Percentiles rank a stretch among this genome's conserved stretches.
phyloP scores from a whole-genome alignment of 2,329 filamentous ascomycete genomes.

The Sphaerostilbella broomeana region DNA sequence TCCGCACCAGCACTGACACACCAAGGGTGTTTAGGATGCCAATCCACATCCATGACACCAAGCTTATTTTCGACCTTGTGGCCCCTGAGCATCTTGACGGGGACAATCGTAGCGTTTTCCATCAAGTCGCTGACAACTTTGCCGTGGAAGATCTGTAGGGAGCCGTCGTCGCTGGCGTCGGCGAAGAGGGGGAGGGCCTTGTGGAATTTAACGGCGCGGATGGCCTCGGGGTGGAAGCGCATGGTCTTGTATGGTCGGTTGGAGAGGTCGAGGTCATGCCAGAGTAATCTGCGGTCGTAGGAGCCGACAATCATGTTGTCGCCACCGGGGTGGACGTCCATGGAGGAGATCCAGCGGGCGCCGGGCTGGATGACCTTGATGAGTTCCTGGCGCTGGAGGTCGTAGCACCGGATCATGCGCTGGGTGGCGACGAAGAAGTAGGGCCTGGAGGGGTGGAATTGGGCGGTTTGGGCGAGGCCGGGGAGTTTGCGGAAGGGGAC shows the following conservation, averaged over 20 bases:
- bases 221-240: constrained; percentile 87
- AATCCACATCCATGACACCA: constrained; percentile 89
- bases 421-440: constrained; percentile 96
- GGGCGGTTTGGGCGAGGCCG: constrained; percentile 75
- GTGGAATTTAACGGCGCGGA: constrained; percentile 84
- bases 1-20: constrained; percentile 90
- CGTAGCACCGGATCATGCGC: constrained; percentile 87
- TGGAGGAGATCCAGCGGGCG: constrained; percentile 85
- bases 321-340: constrained; percentile 87
- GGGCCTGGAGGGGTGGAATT: constrained; percentile 89
- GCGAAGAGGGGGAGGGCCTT: constrained; percentile 79
- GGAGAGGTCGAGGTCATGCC: constrained; percentile 94
- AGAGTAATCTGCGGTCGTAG: constrained; percentile 87
- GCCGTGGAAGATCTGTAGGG: constrained; percentile 91
- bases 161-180: constrained; percentile 91
- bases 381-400: constrained; percentile 83
- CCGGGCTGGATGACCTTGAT: constrained; percentile 91
- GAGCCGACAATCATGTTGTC: constrained; percentile 92
- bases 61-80: constrained; percentile 81
- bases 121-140: constrained; percentile 92
- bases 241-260: constrained; percentile 91
- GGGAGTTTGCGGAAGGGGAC: constrained; percentile 78
- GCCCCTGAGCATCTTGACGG: constrained; percentile 85
- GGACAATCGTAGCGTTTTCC: constrained; percentile 94
- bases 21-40: constrained; percentile 94